These are phyloP conservation scores for Pleurotus tuber-regium DNA, from an alignment of 768 basidiomycete species.

Conservation along the genomic window DNA sequence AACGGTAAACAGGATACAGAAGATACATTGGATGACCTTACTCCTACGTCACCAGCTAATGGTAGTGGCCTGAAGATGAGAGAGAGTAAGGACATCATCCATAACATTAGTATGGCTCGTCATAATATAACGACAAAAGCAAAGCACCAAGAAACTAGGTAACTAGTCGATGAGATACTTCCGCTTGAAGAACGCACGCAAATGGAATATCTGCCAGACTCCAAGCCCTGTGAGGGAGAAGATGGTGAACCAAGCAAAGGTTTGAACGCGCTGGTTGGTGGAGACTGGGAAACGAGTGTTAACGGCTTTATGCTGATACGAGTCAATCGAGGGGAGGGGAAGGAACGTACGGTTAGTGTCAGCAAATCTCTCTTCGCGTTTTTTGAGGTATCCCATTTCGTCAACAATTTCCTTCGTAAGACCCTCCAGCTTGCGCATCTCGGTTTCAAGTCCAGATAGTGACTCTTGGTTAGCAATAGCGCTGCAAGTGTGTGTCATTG, in stretches of 20 bases:
- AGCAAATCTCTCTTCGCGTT: constrained; percentile 85
- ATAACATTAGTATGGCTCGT: no score
- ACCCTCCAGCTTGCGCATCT: constrained; percentile 97
- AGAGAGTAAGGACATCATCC: no score
- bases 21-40: no score
- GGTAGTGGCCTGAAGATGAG: no score
- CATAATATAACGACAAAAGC: neutral
- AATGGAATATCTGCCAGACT: constrained; percentile 92
- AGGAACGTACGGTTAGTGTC: constrained; percentile 76
- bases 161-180: constrained; percentile 85
- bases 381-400: constrained; percentile 88
- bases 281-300: constrained; percentile 68
- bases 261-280: constrained; percentile 88
- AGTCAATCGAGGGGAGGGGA: no score
- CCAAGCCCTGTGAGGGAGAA: constrained; percentile 76
- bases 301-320: no score
- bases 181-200: constrained; percentile 93
- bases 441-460: constrained; percentile 91
- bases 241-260: constrained; percentile 89
- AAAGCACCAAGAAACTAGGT: neutral
- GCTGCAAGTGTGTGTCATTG: constrained; percentile 36
- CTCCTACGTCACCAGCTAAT: no score
- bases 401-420: constrained; percentile 93
- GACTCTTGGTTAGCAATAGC: constrained; percentile 99
- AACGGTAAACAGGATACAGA: no score